These are phyloP conservation scores for Orbilia javanica DNA, from an alignment of 2,329 filamentous ascomycete genomes.

Conservation along the genomic window DNA sequence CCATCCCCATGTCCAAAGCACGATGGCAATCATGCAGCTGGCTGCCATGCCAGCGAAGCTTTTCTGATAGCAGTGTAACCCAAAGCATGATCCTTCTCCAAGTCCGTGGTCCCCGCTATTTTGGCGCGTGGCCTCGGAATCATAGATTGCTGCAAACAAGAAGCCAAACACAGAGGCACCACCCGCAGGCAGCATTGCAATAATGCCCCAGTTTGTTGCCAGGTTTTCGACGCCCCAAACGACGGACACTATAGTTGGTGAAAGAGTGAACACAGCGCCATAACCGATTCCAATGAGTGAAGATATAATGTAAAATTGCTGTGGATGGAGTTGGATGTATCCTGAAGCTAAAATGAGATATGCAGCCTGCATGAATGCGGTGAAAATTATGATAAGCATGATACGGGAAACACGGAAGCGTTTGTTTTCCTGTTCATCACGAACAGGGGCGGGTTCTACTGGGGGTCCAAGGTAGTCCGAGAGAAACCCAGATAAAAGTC, in stretches of 20 bases:
- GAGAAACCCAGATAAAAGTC: conserved; percentile 87
- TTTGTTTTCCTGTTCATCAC: conserved; percentile 63
- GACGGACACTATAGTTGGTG: conserved; percentile 92
- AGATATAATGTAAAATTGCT: conserved; percentile 87
- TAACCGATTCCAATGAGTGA: conserved; percentile 89
- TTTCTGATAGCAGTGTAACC: conserved; percentile 80
- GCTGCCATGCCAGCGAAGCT: conserved; percentile 89
- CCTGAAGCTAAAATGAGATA: conserved; percentile 84
- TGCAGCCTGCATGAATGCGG: conserved; percentile 78
- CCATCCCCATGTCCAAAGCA: conserved; percentile 64
- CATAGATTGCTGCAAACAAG: conserved; percentile 86
- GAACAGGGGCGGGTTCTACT: conserved; percentile 64
- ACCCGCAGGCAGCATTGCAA: conserved; percentile 88
- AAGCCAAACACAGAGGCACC: conserved; percentile 91
- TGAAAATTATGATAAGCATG: conserved; percentile 81
- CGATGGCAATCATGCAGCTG: conserved; percentile 66
- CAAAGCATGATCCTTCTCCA: conserved; percentile 77
- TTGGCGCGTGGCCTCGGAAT: conserved; percentile 72
- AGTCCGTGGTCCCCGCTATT: conserved; percentile 59
- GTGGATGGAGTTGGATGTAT: conserved; percentile 77
- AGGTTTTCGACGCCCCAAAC: conserved; percentile 99
- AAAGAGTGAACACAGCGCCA: conserved; percentile 88
- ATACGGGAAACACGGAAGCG: conserved; percentile 76
- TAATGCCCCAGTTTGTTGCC: conserved; percentile 96
- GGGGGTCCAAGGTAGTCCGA: conserved; percentile 86